Evolutionary conservation across 176 grass and related monocot genomes (phyloP).

Genomic region (Ensete ventricosum): DNA sequence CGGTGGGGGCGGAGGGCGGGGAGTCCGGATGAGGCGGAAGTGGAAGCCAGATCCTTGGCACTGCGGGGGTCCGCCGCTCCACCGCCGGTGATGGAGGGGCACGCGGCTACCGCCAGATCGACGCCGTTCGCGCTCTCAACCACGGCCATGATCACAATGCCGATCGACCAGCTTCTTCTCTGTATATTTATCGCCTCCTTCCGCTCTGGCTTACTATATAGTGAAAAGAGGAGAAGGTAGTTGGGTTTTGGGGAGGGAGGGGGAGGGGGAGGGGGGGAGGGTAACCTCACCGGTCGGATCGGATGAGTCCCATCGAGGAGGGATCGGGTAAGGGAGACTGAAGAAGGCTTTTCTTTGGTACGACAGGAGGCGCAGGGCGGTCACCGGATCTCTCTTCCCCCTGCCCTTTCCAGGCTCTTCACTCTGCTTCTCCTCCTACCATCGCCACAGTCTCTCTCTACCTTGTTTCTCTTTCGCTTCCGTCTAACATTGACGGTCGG

Average conservation of each 20-base stretch:
- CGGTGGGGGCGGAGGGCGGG: not conserved
- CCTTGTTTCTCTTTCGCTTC: not conserved
- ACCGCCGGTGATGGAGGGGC: not conserved
- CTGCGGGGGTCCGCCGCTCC: not conserved
- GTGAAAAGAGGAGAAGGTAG: not conserved
- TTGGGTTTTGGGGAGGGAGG: not conserved
- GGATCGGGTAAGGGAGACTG: not conserved
- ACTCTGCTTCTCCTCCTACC: not conserved
- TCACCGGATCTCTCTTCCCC: not conserved
- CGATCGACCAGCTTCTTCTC: not conserved
- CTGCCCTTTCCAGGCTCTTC: not conserved
- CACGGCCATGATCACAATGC: conserved; percentile 15
- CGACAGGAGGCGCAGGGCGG: not conserved
- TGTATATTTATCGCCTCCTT: too few relatives aligned
- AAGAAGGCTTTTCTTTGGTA: not conserved
- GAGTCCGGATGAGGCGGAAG: not conserved
- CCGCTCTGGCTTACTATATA: not conserved
- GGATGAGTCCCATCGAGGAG: not conserved
- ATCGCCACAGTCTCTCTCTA: not conserved
- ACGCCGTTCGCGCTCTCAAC: conserved; percentile 17
- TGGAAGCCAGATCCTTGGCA: not conserved
- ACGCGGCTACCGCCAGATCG: not conserved
- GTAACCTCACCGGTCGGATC: not conserved
- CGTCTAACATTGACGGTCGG: not conserved
- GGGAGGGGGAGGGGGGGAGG: too few relatives aligned